A percentile compares a stretch with the other conserved stretches of the same genome.
These are phyloP conservation scores for Viola pubescens DNA, from an alignment of 441 rosid genomes.

Conservation along the genomic window DNA sequence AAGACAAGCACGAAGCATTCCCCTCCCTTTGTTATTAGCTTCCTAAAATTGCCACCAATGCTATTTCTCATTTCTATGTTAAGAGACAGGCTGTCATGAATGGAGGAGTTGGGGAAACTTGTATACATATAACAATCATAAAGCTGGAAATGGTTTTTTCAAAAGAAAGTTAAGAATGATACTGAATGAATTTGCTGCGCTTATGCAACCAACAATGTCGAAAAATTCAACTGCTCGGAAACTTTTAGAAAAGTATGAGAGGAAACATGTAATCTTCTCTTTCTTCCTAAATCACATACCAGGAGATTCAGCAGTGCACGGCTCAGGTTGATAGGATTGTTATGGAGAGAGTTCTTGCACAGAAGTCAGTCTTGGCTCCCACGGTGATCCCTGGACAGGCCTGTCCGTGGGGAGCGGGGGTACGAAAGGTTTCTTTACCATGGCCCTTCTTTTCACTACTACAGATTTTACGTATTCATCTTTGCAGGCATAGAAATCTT, in stretches of 20 bases:
- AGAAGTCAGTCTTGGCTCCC: constrained; percentile 56
- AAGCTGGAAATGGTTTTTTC: too few relatives aligned
- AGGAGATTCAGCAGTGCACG: constrained; percentile 3
- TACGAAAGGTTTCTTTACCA: constrained; percentile 41
- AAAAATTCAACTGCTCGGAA: background rate
- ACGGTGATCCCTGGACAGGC: constrained; percentile 15
- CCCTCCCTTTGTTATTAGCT: too few relatives aligned
- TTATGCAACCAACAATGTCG: constrained; percentile 3
- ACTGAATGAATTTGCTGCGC: too few relatives aligned
- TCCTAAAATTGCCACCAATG: too few relatives aligned
- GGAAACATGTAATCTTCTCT: background rate
- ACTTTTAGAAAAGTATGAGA: background rate
- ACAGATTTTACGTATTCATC: constrained; percentile 16
- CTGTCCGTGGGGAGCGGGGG: constrained; percentile 42
- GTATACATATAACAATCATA: too few relatives aligned
- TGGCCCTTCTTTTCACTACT: constrained; percentile 17
- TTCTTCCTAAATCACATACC: constrained; percentile 5
- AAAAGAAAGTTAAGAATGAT: too few relatives aligned
- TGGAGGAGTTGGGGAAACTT: too few relatives aligned
- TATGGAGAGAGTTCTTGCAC: constrained; percentile 53
- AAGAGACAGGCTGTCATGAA: too few relatives aligned
- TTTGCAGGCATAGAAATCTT: constrained; percentile 38
- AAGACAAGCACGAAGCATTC: too few relatives aligned
- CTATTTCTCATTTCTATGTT: too few relatives aligned
- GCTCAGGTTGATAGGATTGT: constrained; percentile 5